Evolutionary conservation across 176 grass and related monocot genomes (phyloP).

Genomic region (Stipa capillata): DNA sequence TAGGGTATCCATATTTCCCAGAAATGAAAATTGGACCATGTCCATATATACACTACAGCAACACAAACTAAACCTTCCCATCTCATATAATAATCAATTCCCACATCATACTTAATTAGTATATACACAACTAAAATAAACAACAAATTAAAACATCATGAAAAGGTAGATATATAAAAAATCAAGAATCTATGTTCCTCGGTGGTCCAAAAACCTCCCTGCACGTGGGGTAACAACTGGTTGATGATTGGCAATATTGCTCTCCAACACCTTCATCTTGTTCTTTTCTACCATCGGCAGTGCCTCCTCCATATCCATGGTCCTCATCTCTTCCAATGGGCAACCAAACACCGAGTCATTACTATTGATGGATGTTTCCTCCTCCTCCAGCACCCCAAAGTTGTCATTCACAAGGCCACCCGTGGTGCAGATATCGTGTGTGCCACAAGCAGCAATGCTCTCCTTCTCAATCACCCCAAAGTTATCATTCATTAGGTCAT

Average conservation of each 20-base stretch:
- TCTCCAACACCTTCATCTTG: not conserved
- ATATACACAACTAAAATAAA: not conserved
- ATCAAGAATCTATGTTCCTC: conserved; percentile 6
- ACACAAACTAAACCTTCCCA: not conserved
- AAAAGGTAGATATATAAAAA: not conserved
- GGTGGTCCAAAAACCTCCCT: not conserved
- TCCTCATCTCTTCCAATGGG: not conserved
- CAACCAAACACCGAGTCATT: not conserved
- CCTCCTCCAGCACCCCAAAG: not conserved
- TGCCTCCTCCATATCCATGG: not conserved
- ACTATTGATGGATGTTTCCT: not conserved
- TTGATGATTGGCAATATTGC: not conserved
- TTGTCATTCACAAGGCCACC: not conserved
- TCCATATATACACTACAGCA: not conserved
- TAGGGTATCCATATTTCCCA: not conserved
- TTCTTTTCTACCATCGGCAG: not conserved
- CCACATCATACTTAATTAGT: not conserved
- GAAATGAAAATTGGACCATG: not conserved
- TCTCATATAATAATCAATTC: not conserved
- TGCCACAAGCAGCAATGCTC: no score
- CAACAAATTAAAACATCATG: not conserved
- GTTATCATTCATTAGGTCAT: not conserved
- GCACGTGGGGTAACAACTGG: not conserved
- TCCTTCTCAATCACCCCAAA: no score
- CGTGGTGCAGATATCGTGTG: no score